These are phyloP conservation scores for Secale cereale DNA, from an alignment of 176 grass and related monocot genomes.

Conservation along the genomic window DNA sequence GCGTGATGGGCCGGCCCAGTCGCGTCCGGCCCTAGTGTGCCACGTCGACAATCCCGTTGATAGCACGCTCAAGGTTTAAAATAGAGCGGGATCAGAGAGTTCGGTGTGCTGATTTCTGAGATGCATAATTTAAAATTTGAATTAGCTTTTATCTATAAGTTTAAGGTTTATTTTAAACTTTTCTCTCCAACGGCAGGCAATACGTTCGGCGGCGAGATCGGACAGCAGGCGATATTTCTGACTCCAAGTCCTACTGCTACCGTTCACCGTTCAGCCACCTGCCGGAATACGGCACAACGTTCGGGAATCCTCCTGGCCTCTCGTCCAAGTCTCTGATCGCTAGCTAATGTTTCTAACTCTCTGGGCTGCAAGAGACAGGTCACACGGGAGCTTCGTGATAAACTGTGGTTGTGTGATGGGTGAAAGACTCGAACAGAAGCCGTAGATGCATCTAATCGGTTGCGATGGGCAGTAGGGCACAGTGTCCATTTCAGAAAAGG, in stretches of 20 bases:
- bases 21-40: too few species aligned
- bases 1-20: too few species aligned
- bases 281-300: background rate
- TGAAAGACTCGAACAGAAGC: background rate
- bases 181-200: background rate
- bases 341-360: too few species aligned
- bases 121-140: too few species aligned
- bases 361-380: background rate
- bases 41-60: too few species aligned
- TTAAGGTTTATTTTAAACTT: too few species aligned
- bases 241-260: background rate
- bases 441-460: background rate
- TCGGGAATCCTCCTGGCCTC: slow-evolving; percentile 20
- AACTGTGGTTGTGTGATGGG: background rate
- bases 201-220: background rate
- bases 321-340: background rate
- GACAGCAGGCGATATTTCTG: background rate
- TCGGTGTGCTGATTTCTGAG: too few species aligned
- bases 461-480: background rate
- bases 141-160: too few species aligned
- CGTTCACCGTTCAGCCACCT: too few species aligned
- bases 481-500: background rate
- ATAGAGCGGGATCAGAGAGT: too few species aligned
- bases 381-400: background rate
- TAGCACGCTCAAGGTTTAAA: too few species aligned